phyloP scores from a whole-genome alignment of 768 basidiomycete species.

The Pleurotus sapidus region DNA sequence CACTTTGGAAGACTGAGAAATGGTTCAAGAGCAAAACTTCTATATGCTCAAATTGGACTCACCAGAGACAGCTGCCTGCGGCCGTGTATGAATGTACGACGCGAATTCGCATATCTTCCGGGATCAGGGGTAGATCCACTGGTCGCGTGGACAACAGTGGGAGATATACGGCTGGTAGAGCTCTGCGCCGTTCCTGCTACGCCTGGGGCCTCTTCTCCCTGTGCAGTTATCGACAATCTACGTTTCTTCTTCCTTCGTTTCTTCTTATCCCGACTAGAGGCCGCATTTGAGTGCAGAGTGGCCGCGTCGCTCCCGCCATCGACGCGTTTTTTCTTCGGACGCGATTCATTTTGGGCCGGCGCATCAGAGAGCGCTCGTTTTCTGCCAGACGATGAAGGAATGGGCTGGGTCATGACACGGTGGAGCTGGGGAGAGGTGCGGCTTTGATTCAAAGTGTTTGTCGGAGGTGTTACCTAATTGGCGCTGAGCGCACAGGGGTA shows the following conservation, averaged over 20 bases:
- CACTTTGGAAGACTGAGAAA: not conserved
- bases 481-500: not conserved
- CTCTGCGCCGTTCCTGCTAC: too few relatives aligned
- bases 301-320: not conserved
- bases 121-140: too few relatives aligned
- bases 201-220: not conserved
- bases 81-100: not conserved
- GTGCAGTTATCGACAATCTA: not conserved
- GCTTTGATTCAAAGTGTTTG: not conserved
- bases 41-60: not conserved
- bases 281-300: not conserved
- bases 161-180: too few relatives aligned
- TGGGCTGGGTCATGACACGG: constrained; percentile 2
- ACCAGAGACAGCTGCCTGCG: not conserved
- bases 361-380: constrained; percentile 1
- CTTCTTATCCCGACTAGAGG: not conserved
- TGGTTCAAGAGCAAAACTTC: not conserved
- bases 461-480: too few relatives aligned
- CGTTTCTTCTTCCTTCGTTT: constrained; percentile 7
- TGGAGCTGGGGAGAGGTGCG: not conserved
- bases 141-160: too few relatives aligned
- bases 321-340: not conserved
- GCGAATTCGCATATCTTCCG: not conserved
- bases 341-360: not conserved
- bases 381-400: constrained; percentile 1